Base-by-base conservation (phyloP, 495 filamentous ascomycete genomes). In the Trichoderma erinaceum region DNA sequence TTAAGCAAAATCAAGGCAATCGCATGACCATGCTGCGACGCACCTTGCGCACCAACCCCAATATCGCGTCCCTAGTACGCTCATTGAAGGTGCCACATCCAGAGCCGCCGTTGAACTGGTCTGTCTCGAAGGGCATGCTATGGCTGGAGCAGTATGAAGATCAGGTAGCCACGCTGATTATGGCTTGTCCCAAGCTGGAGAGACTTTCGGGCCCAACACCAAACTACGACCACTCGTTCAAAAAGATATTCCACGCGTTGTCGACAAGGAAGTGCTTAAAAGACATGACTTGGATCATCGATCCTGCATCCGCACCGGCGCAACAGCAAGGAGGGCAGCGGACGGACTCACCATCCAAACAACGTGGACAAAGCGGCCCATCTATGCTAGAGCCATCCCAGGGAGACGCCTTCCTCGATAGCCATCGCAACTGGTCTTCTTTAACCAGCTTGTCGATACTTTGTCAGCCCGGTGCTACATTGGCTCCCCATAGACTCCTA, bases 151-250 rank as follows among this genome's bases (percentile, higher is more conserved):
- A 89, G 66, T 89, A 91, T 69, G 83, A 90, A 41, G 87, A 93
- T 70, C 68, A 90, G 43, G 81, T 93, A 5, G 90, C 92, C 6
- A 92, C 91, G 7, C 78, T 97, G 35, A 86, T 97, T 38, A 93
- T 93, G 88, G 80, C 86, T 6, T 97, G 92, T 73, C 91, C 91
- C 12, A 94, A 95, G 73, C 78, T 97, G 48, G 91, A 96, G 73
- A 81, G 84, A 52, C 77, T 96, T 21, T 76, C 87, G 43, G 92
- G 92, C 3, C 86, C 88, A 70, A 86, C 90, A 72, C 84, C 88
- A 10, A 80, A 85, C 10, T 92, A 92, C 73, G 82, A 86, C 64
- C 89, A 92, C 73, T 82, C 86, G 56, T 92, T 90, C 70, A 88
- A 90, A 72, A 88, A 90, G 48, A 75, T 93, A 11, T 88, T 89